These are phyloP conservation scores for Lactifluus rugatus DNA, from an alignment of 768 basidiomycete species.

Conservation along the genomic window DNA sequence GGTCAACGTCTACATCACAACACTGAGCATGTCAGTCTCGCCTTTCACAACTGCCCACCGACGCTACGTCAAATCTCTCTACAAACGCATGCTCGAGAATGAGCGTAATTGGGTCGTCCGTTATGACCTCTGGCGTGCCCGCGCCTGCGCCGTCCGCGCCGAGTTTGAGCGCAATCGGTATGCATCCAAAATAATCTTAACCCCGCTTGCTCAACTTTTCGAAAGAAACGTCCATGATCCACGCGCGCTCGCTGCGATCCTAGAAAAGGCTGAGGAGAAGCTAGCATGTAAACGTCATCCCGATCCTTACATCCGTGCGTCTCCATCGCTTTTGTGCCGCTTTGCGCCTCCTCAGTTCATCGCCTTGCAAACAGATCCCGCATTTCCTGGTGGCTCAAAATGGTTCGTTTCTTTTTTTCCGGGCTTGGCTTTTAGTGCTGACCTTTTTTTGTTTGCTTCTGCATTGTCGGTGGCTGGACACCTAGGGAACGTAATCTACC, in stretches of 20 bases:
- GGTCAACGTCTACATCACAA: too few relatives aligned
- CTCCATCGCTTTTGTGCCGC: not conserved
- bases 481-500: slow-evolving; percentile 75
- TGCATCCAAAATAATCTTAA: slow-evolving; percentile 22
- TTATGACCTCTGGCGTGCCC: slow-evolving; percentile 75
- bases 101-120: slow-evolving; percentile 84
- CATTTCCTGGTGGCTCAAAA: slow-evolving; percentile 88
- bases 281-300: slow-evolving; percentile 67
- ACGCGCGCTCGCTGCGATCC: slow-evolving; percentile 62
- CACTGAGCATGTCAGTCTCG: slow-evolving; percentile 39
- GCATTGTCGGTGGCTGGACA: not conserved
- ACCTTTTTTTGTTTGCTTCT: slow-evolving; percentile 1
- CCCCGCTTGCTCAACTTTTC: not conserved
- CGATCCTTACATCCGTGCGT: slow-evolving; percentile 80
- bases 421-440: slow-evolving; percentile 1
- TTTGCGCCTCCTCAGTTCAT: not conserved
- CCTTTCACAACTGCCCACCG: slow-evolving; percentile 69
- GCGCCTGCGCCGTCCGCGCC: slow-evolving; percentile 80
- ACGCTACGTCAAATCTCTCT: slow-evolving; percentile 84
- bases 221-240: slow-evolving; percentile 76
- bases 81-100: slow-evolving; percentile 79
- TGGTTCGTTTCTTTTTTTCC: slow-evolving; percentile 52
- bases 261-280: slow-evolving; percentile 71
- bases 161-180: slow-evolving; percentile 91
- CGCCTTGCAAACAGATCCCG: slow-evolving; percentile 43